Evolutionary conservation across 139 green algal genomes (phyloP).

Genomic region (Tetradesmus lagerheimii): DNA sequence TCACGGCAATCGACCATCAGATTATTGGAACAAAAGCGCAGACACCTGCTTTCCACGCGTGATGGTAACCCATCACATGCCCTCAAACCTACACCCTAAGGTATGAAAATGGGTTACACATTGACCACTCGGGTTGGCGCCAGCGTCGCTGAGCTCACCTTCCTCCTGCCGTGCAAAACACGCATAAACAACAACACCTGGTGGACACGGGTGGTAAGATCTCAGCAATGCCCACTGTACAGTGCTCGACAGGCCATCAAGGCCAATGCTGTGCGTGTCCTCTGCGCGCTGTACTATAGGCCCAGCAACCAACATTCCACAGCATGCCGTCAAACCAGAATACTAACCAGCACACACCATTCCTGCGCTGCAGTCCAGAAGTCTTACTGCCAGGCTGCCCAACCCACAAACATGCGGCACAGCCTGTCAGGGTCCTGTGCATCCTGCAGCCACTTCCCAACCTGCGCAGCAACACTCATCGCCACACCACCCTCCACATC

Average conservation of each 20-base stretch:
- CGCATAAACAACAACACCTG: not conserved
- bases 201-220: too few species aligned
- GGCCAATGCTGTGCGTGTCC: too few species aligned
- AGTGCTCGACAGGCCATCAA: too few species aligned
- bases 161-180: not conserved
- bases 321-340: too few species aligned
- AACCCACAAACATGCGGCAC: constrained; percentile 90
- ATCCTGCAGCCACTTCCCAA: constrained; percentile 86
- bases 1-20: not conserved
- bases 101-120: not conserved
- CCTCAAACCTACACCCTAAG: not conserved
- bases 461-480: constrained; percentile 77
- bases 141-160: not conserved
- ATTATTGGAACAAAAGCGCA: too few species aligned
- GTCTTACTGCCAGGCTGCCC: constrained; percentile 84
- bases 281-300: too few species aligned
- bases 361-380: not conserved
- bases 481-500: constrained; percentile 72
- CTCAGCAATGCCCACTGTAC: too few species aligned
- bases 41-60: too few species aligned
- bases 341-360: too few species aligned
- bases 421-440: constrained; percentile 89
- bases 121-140: not conserved
- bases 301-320: too few species aligned
- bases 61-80: not conserved